Conservation (phyloP, 306 rosid genomes). For the Albizia julibrissin region DNA sequence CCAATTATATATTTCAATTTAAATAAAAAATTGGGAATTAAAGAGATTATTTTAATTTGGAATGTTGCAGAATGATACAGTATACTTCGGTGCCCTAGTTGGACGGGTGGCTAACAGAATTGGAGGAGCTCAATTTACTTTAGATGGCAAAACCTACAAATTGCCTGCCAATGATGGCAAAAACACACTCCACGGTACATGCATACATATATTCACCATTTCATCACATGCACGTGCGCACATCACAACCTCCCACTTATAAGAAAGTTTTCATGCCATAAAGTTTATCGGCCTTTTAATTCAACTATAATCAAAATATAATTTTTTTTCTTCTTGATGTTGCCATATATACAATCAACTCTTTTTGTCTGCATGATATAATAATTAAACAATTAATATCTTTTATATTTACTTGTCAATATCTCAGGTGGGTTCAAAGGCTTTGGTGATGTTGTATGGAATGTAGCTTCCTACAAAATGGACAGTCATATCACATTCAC, state of each 20-base stretch:
- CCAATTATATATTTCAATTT: neutral
- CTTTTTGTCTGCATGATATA: neutral
- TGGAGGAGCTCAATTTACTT: neutral
- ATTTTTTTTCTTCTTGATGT: too few species aligned
- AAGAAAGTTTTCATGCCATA: too few species aligned
- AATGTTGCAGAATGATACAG: neutral
- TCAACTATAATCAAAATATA: too few species aligned
- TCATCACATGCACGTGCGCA: too few species aligned
- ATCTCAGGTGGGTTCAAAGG: slow-evolving; percentile 60
- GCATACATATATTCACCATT: too few species aligned
- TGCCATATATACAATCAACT: neutral
- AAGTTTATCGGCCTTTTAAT: too few species aligned
- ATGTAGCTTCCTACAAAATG: slow-evolving; percentile 30
- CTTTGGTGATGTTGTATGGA: slow-evolving; percentile 64
- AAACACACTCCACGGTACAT: neutral
- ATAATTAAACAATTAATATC: neutral
- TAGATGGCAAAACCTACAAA: neutral
- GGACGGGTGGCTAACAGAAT: neutral
- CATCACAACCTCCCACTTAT: too few species aligned
- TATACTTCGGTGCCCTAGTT: neutral
- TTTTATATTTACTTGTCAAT: neutral
- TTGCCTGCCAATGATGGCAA: neutral
- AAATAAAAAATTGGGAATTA: neutral
- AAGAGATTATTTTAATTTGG: neutral
- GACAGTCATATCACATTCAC: slow-evolving; percentile 54